These are phyloP conservation scores for Xylaria castorea DNA, from an alignment of 495 filamentous ascomycete genomes.

Conservation along the genomic window DNA sequence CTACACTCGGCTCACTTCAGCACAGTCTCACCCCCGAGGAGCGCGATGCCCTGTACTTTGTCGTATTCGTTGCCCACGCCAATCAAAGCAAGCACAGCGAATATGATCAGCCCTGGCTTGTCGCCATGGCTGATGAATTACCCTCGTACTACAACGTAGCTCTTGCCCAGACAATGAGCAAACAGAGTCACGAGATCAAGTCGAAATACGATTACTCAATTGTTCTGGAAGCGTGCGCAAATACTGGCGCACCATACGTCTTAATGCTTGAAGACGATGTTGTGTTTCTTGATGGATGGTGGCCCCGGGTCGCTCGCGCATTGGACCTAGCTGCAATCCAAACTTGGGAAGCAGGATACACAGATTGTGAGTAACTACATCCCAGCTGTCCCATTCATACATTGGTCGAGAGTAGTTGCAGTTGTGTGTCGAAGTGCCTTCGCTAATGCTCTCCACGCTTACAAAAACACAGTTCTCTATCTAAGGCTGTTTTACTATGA, in stretches of 20 bases:
- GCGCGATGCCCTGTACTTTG: slow-evolving; percentile 53
- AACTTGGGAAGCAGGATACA: slow-evolving; percentile 34
- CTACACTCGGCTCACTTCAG: slow-evolving; percentile 55
- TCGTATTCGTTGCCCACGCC: slow-evolving; percentile 58
- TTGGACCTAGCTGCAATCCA: slow-evolving; percentile 44
- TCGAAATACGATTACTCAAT: slow-evolving; percentile 58
- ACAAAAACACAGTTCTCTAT: slow-evolving; percentile 47
- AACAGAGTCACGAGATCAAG: slow-evolving; percentile 46
- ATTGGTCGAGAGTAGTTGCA: too few relatives aligned
- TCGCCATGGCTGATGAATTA: slow-evolving; percentile 51
- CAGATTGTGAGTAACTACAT: slow-evolving; percentile 36
- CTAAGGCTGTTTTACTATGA: slow-evolving; percentile 65
- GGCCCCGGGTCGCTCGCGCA: slow-evolving; percentile 49
- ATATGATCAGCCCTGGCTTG: slow-evolving; percentile 57
- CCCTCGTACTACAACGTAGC: slow-evolving; percentile 46
- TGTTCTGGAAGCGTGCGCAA: slow-evolving; percentile 53
- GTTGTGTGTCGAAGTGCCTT: not conserved
- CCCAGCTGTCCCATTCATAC: too few relatives aligned
- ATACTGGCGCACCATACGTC: slow-evolving; percentile 52
- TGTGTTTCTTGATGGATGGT: slow-evolving; percentile 60
- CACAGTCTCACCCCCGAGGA: slow-evolving; percentile 55
- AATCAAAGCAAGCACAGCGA: slow-evolving; percentile 56
- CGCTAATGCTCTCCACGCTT: not conserved
- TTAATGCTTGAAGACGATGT: slow-evolving; percentile 64
- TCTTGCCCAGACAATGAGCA: slow-evolving; percentile 40